Evolutionary conservation across 1,284 basidiomycete genomes (phyloP).

Genomic region (Trametes versicolor): DNA sequence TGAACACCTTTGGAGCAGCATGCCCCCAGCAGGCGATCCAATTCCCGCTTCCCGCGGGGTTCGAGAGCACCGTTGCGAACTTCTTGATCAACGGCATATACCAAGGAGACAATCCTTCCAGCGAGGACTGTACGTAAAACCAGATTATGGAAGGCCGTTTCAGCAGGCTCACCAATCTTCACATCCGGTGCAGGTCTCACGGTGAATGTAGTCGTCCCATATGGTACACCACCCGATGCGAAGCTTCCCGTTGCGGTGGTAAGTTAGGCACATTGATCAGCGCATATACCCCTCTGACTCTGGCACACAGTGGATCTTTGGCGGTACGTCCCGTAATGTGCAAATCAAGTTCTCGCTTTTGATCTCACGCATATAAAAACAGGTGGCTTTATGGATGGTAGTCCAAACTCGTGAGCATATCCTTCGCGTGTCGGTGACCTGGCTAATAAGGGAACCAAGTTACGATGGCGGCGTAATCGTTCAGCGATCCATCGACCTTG

Average conservation of each 20-base stretch:
- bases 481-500: slow-evolving; percentile 46
- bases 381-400: slow-evolving; percentile 10
- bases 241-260: slow-evolving; percentile 65
- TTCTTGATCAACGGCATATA: slow-evolving; percentile 30
- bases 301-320: slow-evolving; percentile 1
- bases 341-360: too few relatives aligned
- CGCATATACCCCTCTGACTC: neutral
- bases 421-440: too few relatives aligned
- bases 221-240: slow-evolving; percentile 45
- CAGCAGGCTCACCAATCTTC: neutral
- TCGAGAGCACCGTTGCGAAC: slow-evolving; percentile 32
- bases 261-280: slow-evolving; percentile 28
- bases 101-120: slow-evolving; percentile 36
- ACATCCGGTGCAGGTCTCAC: slow-evolving; percentile 53
- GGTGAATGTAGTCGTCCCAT: slow-evolving; percentile 62
- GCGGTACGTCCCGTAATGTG: neutral
- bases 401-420: neutral
- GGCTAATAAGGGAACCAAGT: neutral
- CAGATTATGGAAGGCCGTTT: slow-evolving; percentile 21
- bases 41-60: slow-evolving; percentile 8
- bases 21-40: slow-evolving; percentile 52
- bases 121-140: slow-evolving; percentile 48
- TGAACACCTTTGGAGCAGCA: slow-evolving; percentile 53
- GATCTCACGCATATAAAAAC: too few relatives aligned
- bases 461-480: slow-evolving; percentile 38